Evolutionary conservation across 257 asterid genomes (phyloP).

Genomic region (Jaltomata sinuosa): DNA sequence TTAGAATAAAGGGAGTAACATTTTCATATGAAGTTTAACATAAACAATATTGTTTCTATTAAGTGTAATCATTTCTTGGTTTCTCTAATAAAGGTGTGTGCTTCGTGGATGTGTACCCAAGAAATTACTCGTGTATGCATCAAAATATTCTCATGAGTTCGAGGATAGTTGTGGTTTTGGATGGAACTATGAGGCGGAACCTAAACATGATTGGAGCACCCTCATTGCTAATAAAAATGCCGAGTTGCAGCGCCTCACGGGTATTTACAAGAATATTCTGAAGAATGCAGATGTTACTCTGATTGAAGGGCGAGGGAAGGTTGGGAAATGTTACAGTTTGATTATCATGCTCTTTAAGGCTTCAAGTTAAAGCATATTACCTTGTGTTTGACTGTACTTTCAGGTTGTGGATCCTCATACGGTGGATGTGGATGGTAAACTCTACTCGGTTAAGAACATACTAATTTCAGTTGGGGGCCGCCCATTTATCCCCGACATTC

Average conservation of each 20-base stretch:
- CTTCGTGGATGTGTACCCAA: constrained; percentile 99
- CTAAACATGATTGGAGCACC: constrained; percentile 92
- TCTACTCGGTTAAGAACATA: constrained; percentile 80
- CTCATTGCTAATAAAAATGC: constrained; percentile 93
- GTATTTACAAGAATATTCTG: constrained; percentile 77
- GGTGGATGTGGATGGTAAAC: constrained; percentile 81
- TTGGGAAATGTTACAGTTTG: constrained; percentile 14
- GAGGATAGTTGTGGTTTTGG: constrained; percentile 93
- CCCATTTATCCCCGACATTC: constrained; percentile 90
- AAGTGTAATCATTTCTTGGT: background rate
- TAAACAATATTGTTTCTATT: background rate
- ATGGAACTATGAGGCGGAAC: constrained; percentile 79
- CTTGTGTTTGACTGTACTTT: background rate
- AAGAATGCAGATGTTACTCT: constrained; percentile 63
- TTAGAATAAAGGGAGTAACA: background rate
- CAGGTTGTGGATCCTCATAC: constrained; percentile 90
- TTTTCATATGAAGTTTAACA: background rate
- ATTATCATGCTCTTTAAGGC: background rate
- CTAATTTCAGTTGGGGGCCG: constrained; percentile 96
- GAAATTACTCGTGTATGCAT: constrained; percentile 84
- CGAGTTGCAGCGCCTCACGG: constrained; percentile 79
- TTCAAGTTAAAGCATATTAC: background rate
- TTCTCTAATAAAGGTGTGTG: constrained; percentile 61
- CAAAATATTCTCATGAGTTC: constrained; percentile 87
- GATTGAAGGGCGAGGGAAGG: constrained; percentile 98